Conservation (phyloP, 164 flowering plant species). For the Vitis rotundifolia region DNA sequence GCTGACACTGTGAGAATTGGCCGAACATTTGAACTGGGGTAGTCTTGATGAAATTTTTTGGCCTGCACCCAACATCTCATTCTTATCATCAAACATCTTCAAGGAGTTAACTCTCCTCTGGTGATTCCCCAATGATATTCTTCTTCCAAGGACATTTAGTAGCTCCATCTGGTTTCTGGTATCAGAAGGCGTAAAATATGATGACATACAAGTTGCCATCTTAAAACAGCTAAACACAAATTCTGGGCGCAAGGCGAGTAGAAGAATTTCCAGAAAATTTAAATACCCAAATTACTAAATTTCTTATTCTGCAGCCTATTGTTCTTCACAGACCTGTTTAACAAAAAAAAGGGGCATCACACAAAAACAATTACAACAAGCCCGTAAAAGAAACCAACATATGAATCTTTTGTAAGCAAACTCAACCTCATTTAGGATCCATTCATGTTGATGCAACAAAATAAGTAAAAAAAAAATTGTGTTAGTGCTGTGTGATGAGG, state of each 20-base stretch:
- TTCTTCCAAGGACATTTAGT: slow-evolving; percentile 49
- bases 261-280: neutral
- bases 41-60: slow-evolving; percentile 28
- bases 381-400: neutral
- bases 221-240: slow-evolving; percentile 3
- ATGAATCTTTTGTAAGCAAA: neutral
- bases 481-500: neutral
- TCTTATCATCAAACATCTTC: slow-evolving; percentile 44
- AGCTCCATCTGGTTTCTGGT: slow-evolving; percentile 42
- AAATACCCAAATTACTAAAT: slow-evolving; percentile 8
- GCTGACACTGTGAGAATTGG: slow-evolving; percentile 53
- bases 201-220: slow-evolving; percentile 53
- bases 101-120: slow-evolving; percentile 22
- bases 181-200: slow-evolving; percentile 43
- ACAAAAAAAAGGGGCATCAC: neutral
- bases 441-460: neutral
- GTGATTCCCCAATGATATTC: slow-evolving; percentile 32
- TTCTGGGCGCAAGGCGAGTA: neutral
- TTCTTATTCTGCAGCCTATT: neutral
- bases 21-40: slow-evolving; percentile 43
- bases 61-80: slow-evolving; percentile 21
- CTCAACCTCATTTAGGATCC: neutral
- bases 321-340: slow-evolving; percentile 14
- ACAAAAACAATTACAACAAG: neutral
- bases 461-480: neutral